phyloP scores from a whole-genome alignment of 2,329 filamentous ascomycete species.

The Scytalidium sp. region DNA sequence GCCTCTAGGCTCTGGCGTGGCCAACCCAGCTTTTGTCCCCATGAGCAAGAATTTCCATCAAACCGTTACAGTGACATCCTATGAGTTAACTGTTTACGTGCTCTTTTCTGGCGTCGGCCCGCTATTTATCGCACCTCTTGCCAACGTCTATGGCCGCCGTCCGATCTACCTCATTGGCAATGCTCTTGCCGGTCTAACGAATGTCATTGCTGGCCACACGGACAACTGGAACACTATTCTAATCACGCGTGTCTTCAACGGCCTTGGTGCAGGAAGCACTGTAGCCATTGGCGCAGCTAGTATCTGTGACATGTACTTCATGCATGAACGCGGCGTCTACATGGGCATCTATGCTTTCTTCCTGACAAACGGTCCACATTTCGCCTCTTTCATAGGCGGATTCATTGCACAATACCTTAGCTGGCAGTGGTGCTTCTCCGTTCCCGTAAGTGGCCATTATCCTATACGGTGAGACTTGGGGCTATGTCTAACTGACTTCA shows the following conservation, averaged over 20 bases:
- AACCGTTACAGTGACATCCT: conserved; percentile 27
- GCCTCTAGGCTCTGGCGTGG: conserved; percentile 23
- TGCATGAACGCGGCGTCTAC: conserved; percentile 16
- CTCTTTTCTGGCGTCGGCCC: conserved; percentile 30
- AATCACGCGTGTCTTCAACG: conserved; percentile 4
- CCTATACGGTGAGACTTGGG: conserved; percentile 1
- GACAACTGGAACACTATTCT: conserved; percentile 5
- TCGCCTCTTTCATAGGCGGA: conserved; percentile 17
- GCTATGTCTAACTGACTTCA: conserved; percentile 5
- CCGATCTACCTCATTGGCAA: conserved; percentile 7
- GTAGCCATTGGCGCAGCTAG: conserved; percentile 8
- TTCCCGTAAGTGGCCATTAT: conserved; percentile 4
- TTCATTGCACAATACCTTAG: conserved; percentile 25
- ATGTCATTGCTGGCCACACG: conserved; percentile 7
- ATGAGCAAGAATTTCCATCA: conserved; percentile 27
- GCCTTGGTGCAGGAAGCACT: conserved; percentile 4
- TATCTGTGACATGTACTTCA: conserved; percentile 10
- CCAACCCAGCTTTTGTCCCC: conserved; percentile 31
- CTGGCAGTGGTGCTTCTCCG: conserved; percentile 10
- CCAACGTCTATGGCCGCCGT: conserved; percentile 7
- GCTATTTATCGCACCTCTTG: conserved; percentile 4
- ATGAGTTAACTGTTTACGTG: conserved; percentile 31
- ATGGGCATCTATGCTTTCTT: conserved; percentile 14
- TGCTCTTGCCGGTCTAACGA: conserved; percentile 4
- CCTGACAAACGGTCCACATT: conserved; percentile 8